Evolutionary conservation across 2,329 filamentous ascomycete genomes (phyloP), one percentile per base, ranked within the genome.

Genomic region (Ascosphaera apis): DNA sequence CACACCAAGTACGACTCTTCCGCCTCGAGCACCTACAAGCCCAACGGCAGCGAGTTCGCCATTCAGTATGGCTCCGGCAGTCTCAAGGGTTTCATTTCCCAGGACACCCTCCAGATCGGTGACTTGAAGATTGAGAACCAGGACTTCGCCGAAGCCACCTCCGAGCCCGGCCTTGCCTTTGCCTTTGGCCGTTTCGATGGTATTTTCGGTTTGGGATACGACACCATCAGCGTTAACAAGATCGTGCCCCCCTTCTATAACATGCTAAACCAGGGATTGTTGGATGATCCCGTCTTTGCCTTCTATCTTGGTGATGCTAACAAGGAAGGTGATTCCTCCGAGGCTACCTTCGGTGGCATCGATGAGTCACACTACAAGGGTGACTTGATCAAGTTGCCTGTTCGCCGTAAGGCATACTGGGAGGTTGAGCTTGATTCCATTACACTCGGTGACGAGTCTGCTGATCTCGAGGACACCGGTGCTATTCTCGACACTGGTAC

Each of bases 391-490:
- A 91, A 83, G 58, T 82, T 98, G 47, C 88, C 88, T 37, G 72
- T 98, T 47, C 81, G 88, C 58, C 81, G 88, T 56, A 95, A 95
- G 76, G 88, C 88, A 35, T 98, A 98, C 71, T 98, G 88, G 88
- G 88, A 98, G 69, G 86, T 98, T 38, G 84, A 95, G 51, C 74
- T 98, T 42, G 76, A 95, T 51, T 68, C 82, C 44, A 88, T 98
- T 61, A 73, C 77, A 38, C 82, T 93, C 44, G 91, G 88, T 48
- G 69, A 84, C 36, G 71, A 79, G 52, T 75, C 72, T 45, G 84
- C 84, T 41, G 78, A 92, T 57, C 74, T 95, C 44, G 86, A 95
- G 45, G 72, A 81, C 66, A 93, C 83, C 40, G 91, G 88, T 62
- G 81, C 83, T 49, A 93, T 98, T 45, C 79, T 98, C 41, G 88